These are phyloP conservation scores for Dothistroma pini DNA, from an alignment of 2,329 filamentous ascomycete species.

Conservation along the genomic window DNA sequence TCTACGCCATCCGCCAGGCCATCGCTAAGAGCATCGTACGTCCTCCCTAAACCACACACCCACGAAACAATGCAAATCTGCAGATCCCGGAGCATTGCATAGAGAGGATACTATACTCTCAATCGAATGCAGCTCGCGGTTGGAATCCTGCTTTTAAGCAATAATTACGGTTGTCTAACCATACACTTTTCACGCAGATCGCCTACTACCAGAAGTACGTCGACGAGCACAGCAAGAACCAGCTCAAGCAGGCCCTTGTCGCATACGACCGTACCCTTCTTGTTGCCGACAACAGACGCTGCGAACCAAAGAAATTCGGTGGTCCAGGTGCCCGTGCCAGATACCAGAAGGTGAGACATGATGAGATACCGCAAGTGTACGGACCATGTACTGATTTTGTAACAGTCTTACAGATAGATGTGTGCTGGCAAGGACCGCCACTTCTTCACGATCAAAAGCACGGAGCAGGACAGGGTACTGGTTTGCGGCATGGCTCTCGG, in stretches of 20 bases:
- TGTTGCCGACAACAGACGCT: constrained; percentile 98
- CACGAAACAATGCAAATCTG: neutral
- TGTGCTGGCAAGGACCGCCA: neutral
- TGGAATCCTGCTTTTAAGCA: constrained; percentile 11
- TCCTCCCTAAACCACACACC: constrained; percentile 16
- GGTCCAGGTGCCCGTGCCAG: constrained; percentile 91
- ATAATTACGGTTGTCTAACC: constrained; percentile 14
- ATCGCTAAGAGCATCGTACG: constrained; percentile 87
- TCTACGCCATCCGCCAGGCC: constrained; percentile 98
- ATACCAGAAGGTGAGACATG: constrained; percentile 72
- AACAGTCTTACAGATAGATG: constrained; percentile 14
- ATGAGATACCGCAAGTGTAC: constrained; percentile 9
- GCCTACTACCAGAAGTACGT: constrained; percentile 99
- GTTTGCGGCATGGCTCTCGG: constrained; percentile 19
- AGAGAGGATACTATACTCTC: constrained; percentile 4
- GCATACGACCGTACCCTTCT: constrained; percentile 96
- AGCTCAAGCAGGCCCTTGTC: constrained; percentile 94
- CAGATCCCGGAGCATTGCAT: constrained; percentile 3
- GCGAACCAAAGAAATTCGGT: constrained; percentile 98
- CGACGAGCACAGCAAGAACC: constrained; percentile 99
- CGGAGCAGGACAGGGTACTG: constrained; percentile 13
- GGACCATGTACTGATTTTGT: neutral
- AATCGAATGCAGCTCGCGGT: neutral
- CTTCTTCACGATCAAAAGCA: constrained; percentile 8
- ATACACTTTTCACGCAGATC: constrained; percentile 44